A percentile compares a stretch with the other conserved stretches of the same genome.
These are phyloP conservation scores for Lepidium africanum DNA, from an alignment of 345 rosid species.

Conservation along the genomic window DNA sequence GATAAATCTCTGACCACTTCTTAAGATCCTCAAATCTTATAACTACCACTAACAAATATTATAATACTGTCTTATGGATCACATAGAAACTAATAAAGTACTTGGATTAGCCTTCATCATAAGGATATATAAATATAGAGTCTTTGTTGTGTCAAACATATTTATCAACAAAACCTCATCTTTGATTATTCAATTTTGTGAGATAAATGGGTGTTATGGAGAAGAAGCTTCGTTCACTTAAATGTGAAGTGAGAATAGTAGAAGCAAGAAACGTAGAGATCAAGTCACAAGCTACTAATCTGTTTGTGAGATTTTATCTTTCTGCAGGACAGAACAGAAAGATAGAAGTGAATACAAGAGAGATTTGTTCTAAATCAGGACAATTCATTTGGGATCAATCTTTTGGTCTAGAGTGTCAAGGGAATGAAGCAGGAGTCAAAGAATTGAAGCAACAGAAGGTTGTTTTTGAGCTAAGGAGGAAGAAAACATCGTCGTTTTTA, in stretches of 20 bases:
- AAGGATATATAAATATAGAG: slow-evolving; percentile 14
- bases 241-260: slow-evolving; percentile 47
- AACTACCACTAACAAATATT: slow-evolving; percentile 7
- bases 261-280: slow-evolving; percentile 60
- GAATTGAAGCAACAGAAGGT: slow-evolving; percentile 40
- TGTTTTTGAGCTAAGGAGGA: slow-evolving; percentile 55
- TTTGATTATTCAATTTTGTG: not conserved
- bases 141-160: slow-evolving; percentile 10
- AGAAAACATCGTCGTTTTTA: slow-evolving; percentile 26
- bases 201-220: slow-evolving; percentile 32
- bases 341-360: slow-evolving; percentile 44
- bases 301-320: slow-evolving; percentile 67
- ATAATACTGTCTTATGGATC: not conserved
- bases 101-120: not conserved
- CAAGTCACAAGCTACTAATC: slow-evolving; percentile 28
- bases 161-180: slow-evolving; percentile 10
- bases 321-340: slow-evolving; percentile 43
- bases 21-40: slow-evolving; percentile 9
- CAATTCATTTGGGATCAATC: slow-evolving; percentile 47
- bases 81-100: not conserved
- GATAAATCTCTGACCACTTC: slow-evolving; percentile 19
- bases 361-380: slow-evolving; percentile 35
- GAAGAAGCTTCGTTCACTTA: slow-evolving; percentile 28
- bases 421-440: slow-evolving; percentile 39
- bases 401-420: slow-evolving; percentile 54